Evolutionary conservation across 331 rosid species (phyloP), one percentile per base, ranked within the genome.

Genomic region (Dryas integrifolia): DNA sequence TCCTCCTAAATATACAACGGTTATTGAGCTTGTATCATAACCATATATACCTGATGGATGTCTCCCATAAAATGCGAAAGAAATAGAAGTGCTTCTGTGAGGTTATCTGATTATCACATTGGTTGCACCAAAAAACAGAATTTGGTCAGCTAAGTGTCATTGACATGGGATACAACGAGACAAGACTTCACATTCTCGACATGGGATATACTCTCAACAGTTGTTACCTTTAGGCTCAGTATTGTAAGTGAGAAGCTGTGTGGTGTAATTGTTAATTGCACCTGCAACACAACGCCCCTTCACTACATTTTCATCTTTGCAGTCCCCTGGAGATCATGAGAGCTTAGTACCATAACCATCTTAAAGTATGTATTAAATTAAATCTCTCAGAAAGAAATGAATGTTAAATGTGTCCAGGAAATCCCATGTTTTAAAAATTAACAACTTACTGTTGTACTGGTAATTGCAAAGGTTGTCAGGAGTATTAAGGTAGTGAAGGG

Each of bases 51-150:
- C 96, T 92, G 98, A 82, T 92, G 98, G 48, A 92, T 76, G 71
- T 92, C 98, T 65, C 98, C 98, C 41, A 88, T 51, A 63, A 90
- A 90, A 79, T 92, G 98, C 16, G 98, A 87, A 43, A 85, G 88
- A 82, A 90, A 92, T 0, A 87, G 67, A 45, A 92, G 86, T 46
- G 97, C 84, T 74, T 92, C 89, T 9, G 98, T 88, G 78, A 92
- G 96, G 76, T 92, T 92, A 70, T 88, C 98, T 92, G 81, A 21
- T 59, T 11, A 50, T 41, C 6, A 69, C 35, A 66, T 47, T 51
- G 11, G 24, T 21, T 21, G 24, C 24, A 21, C 35, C 35, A 30
- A 30, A 46, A 74, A 55, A 53, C 63, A 75, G 18, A 75, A 76
- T 59, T 71, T 52, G 63, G 41, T 62, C 5, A 67, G 71, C 21